A percentile compares a stretch with the other conserved stretches of the same genome.
Evolutionary conservation across 495 filamentous ascomycete species (phyloP).

Genomic region (Beverwykella pulmonaria): DNA sequence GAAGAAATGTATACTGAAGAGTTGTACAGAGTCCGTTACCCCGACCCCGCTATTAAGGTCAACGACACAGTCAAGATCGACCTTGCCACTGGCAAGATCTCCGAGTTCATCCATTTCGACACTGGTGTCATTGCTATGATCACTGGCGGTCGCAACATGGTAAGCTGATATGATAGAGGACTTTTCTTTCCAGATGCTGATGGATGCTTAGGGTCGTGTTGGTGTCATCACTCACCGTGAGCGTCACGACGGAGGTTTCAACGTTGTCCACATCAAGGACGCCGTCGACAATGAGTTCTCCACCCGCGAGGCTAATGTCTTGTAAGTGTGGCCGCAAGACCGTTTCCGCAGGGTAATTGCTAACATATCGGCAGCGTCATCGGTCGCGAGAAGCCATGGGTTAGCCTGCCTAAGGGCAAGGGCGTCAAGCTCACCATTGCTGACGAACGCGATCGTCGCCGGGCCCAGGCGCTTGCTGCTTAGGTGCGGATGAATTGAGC

Average conservation of each 20-base stretch:
- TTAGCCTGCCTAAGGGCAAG: slow-evolving; percentile 98
- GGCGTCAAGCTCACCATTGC: slow-evolving; percentile 80
- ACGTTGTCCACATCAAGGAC: slow-evolving; percentile 99
- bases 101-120: slow-evolving; percentile 95
- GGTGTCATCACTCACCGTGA: slow-evolving; percentile 99
- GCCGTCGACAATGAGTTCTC: slow-evolving; percentile 99
- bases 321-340: slow-evolving; percentile 16
- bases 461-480: slow-evolving; percentile 72
- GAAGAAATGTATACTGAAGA: slow-evolving; percentile 46
- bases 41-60: slow-evolving; percentile 95
- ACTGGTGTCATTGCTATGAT: slow-evolving; percentile 96
- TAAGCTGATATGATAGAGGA: neutral
- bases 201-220: slow-evolving; percentile 89
- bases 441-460: slow-evolving; percentile 50
- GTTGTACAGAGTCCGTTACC: slow-evolving; percentile 86
- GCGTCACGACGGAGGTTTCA: slow-evolving; percentile 99
- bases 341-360: neutral
- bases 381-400: slow-evolving; percentile 96
- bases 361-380: slow-evolving; percentile 73
- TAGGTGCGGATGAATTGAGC: slow-evolving; percentile 42
- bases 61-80: slow-evolving; percentile 99
- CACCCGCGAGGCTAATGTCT: slow-evolving; percentile 95
- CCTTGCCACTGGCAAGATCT: slow-evolving; percentile 92
- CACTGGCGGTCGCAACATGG: slow-evolving; percentile 37
- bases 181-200: neutral